Conservation (phyloP, 2,329 filamentous ascomycete species). For the Monosporascus sp. region DNA sequence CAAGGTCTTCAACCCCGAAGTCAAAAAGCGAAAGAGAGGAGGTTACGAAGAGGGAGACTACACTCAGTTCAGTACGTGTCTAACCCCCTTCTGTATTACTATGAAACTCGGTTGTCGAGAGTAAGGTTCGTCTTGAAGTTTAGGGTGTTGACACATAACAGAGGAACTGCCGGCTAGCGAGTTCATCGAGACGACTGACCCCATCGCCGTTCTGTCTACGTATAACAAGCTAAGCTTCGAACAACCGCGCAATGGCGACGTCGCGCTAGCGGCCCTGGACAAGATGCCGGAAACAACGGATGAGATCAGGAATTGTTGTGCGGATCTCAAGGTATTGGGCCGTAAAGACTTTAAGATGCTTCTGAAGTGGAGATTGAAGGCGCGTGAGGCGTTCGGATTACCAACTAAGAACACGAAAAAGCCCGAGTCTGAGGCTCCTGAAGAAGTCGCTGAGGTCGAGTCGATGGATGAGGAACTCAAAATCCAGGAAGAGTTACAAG, state of each 20-base stretch:
- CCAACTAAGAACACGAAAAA: slow-evolving; percentile 62
- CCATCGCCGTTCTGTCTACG: slow-evolving; percentile 83
- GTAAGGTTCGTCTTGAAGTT: not conserved
- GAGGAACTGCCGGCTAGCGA: slow-evolving; percentile 80
- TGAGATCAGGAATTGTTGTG: slow-evolving; percentile 73
- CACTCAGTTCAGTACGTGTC: slow-evolving; percentile 62
- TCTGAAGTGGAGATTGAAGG: slow-evolving; percentile 81
- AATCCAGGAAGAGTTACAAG: slow-evolving; percentile 82
- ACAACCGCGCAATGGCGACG: slow-evolving; percentile 73
- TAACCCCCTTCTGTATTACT: too few species aligned
- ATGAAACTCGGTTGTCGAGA: too few species aligned
- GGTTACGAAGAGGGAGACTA: slow-evolving; percentile 97
- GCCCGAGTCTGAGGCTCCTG: slow-evolving; percentile 29
- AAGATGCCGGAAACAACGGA: slow-evolving; percentile 81
- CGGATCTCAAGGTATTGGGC: slow-evolving; percentile 83
- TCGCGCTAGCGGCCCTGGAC: slow-evolving; percentile 79
- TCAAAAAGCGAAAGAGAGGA: slow-evolving; percentile 95
- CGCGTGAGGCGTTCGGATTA: slow-evolving; percentile 87
- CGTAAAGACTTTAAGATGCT: slow-evolving; percentile 91
- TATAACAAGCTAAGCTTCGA: slow-evolving; percentile 81
- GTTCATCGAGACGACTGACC: slow-evolving; percentile 89
- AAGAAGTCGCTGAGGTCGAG: slow-evolving; percentile 78
- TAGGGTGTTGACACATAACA: not conserved
- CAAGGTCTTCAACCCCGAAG: slow-evolving; percentile 94
- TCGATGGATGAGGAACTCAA: slow-evolving; percentile 92